Evolutionary conservation across 495 filamentous ascomycete species (phyloP).

Genomic region (Beverwykella pulmonaria): DNA sequence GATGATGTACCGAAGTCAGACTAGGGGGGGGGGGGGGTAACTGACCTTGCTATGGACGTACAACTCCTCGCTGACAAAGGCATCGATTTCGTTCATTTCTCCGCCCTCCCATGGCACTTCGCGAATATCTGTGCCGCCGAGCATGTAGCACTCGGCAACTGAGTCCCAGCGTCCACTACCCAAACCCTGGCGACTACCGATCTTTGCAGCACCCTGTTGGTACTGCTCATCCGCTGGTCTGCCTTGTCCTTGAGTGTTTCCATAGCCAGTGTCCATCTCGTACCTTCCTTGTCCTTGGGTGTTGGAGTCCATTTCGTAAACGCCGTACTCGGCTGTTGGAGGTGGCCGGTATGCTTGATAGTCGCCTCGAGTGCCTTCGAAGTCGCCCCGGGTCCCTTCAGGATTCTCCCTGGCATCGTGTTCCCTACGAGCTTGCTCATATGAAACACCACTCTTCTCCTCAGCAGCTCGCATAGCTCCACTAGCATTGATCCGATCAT

Average conservation of each 20-base stretch:
- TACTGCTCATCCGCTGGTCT: constrained; percentile 56
- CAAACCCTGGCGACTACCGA: constrained; percentile 43
- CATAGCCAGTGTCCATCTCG: constrained; percentile 35
- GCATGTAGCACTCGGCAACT: constrained; percentile 84
- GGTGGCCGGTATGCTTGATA: constrained; percentile 35
- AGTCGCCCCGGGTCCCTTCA: constrained; percentile 20
- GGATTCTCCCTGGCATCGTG: constrained; percentile 56
- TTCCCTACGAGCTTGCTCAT: constrained; percentile 68
- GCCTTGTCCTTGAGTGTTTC: not conserved
- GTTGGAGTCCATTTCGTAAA: constrained; percentile 32
- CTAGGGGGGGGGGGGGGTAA: not conserved
- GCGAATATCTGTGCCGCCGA: constrained; percentile 72
- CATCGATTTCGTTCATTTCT: constrained; percentile 73
- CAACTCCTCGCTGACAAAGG: constrained; percentile 89
- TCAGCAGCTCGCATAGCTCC: constrained; percentile 65
- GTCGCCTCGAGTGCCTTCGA: constrained; percentile 14
- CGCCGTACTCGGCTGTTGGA: constrained; percentile 21
- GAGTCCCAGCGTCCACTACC: constrained; percentile 67
- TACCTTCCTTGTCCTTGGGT: not conserved
- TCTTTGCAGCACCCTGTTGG: constrained; percentile 62
- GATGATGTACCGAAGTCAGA: not conserved
- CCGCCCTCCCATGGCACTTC: constrained; percentile 76
- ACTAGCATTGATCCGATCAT: constrained; percentile 84
- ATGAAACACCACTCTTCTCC: constrained; percentile 68
- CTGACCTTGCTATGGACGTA: constrained; percentile 88